phyloP scores from a whole-genome alignment of 345 rosid genomes.

The Salix dunnii region DNA sequence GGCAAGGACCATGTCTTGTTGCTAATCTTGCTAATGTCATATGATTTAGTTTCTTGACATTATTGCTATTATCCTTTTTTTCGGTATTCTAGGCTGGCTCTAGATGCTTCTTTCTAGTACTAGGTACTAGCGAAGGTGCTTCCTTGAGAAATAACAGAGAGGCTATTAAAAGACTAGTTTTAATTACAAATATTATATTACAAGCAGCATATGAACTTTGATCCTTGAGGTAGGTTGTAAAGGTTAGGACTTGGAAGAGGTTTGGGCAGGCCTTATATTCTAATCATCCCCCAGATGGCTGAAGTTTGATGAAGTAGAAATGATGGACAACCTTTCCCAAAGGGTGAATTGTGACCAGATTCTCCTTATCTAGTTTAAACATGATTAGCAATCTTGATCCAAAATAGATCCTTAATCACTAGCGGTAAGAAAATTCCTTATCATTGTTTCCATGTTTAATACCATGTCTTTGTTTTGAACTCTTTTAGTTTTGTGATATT shows the following conservation, averaged over 20 bases:
- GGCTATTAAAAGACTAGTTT: not conserved
- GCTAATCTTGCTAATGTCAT: slow-evolving; percentile 5
- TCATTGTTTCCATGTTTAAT: not conserved
- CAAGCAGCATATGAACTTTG: not conserved
- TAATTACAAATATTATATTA: not conserved
- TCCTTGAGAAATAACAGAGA: not conserved
- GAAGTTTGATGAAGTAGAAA: not conserved
- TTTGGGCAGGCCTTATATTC: not conserved
- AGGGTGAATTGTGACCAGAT: not conserved
- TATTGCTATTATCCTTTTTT: not conserved
- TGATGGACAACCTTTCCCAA: not conserved
- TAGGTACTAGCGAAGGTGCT: not conserved
- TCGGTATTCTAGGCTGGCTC: not conserved
- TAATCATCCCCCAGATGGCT: not conserved
- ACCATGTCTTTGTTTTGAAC: not conserved
- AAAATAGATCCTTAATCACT: not conserved
- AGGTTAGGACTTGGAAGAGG: too few relatives aligned
- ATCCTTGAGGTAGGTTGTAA: not conserved
- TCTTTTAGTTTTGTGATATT: not conserved
- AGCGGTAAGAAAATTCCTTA: not conserved
- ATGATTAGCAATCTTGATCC: not conserved
- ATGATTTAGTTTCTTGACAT: not conserved
- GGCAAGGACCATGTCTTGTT: slow-evolving; percentile 30
- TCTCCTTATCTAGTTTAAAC: not conserved
- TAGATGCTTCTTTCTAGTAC: not conserved